These are phyloP conservation scores for Datura wrightii DNA, from an alignment of 257 asterid genomes.

Conservation along the genomic window DNA sequence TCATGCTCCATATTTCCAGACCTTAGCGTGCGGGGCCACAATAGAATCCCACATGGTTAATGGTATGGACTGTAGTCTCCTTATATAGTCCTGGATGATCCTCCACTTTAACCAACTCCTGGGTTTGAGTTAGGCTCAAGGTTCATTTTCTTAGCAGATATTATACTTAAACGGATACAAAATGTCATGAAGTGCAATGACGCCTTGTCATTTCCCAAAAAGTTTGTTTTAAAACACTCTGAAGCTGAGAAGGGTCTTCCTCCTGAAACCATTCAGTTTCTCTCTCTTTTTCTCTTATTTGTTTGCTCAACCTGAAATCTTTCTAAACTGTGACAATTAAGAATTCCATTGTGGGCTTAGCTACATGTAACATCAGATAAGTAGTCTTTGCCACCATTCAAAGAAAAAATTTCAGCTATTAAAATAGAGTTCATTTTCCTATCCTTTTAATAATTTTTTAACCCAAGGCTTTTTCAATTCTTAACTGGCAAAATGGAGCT, in stretches of 20 bases:
- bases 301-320: not conserved
- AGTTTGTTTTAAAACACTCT: not conserved
- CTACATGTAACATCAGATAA: not conserved
- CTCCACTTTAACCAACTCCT: not conserved
- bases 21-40: not conserved
- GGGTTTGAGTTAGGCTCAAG: not conserved
- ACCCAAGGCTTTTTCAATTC: not conserved
- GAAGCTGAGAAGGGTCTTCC: not conserved
- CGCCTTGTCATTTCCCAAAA: not conserved
- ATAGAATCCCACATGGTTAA: slow-evolving; percentile 9
- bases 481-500: slow-evolving; percentile 12
- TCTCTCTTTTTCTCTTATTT: not conserved
- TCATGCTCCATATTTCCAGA: not conserved
- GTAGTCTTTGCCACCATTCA: not conserved
- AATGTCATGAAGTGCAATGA: not conserved
- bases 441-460: not conserved
- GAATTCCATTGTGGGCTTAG: not conserved
- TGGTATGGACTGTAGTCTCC: not conserved
- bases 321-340: not conserved
- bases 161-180: slow-evolving; percentile 8
- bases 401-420: not conserved
- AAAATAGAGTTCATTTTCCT: slow-evolving; percentile 7
- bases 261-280: not conserved
- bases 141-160: not conserved
- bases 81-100: not conserved